Base-by-base conservation (phyloP, 2,329 filamentous ascomycete genomes). In the Hypoxylon sp. region DNA sequence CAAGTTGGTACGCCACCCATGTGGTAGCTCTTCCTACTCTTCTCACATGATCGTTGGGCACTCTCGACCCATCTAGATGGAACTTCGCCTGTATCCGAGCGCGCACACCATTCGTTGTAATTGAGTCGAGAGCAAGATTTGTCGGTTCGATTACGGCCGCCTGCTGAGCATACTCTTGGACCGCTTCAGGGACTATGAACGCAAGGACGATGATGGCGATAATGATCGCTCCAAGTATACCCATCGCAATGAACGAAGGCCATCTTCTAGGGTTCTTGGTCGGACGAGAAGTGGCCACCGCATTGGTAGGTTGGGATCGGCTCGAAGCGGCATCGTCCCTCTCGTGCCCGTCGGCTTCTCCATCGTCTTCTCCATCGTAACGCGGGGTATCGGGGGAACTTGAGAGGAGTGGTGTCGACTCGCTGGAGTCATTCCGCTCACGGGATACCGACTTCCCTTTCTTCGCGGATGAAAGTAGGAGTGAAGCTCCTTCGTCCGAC, bases 91-190 rank as follows among this genome's bases (percentile, higher is more conserved):
- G 91, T 51, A 99, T 85, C 69, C 93, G 90, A 32, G 93, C 92
- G 68, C 87, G 88, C 7, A 98, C 88, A 11, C 96, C 95, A 65
- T 90, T 86, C 6, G 88, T 77, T 0, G 93, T 98, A 72, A 98
- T 92, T 1, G 92, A 93, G 75, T 96, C 92, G 66, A 99, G 89
- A 1, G 94, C 93, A 19, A 99, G 81, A 72, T 91, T 92, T 5
- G 91, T 94, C 1, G 96, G 93, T 76, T 94, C 89, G 72, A 99
- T 88, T 17, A 95, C 89, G 24, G 91, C 86, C 2, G 94, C 93
- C 79, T 94, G 86, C 80, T 95, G 91, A 53, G 92, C 93, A 80
- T 99, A 99, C 77, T 93, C 88, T 80, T 97, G 89, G 10, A 97
- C 88, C 6, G 91, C 88, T 15, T 91, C 89, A 1, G 95, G 94